Base-by-base conservation (phyloP, 371 early-diverging fungal genomes). In the Syncephalis plumigaleata region DNA sequence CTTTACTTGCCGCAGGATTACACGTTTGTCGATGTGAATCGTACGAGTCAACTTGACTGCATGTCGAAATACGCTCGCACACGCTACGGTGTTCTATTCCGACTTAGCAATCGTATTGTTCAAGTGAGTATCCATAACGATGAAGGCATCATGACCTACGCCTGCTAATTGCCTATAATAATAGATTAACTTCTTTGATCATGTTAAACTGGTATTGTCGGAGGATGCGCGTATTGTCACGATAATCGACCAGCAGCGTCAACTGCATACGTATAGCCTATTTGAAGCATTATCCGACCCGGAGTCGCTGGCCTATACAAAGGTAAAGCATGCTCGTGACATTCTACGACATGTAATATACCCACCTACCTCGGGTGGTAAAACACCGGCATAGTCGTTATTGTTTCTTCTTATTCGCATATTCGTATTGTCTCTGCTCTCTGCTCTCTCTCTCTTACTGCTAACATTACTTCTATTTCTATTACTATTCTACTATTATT, bases 111-210 rank as follows among this genome's bases (percentile, higher is more conserved):
- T 44, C 60, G 70, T 40, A 62, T 79, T 22, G 49, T 87, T 16
- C 88, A 87, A 75, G 84, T 78, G 64, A 39, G 31, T 31, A 4
- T 4, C 31, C 31, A n/a, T n/a, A n/a, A n/a, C n/a, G 31, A 7
- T 31, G 31, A 31, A 31, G 31, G 7, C 31, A 45, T 39, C 9
- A 23, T 52, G 16, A 25, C 9, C 48, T 18, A 3, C 36, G 22
- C 11, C 21, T 49, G 22, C 26, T 36, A 39, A 13, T 24, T 7
- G 47, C 13, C 20, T 25, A 20, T 46, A 31, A n/a, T n/a, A 9
- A n/a, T 56, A 81, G 80, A 56, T 87, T 51, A 85, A 79, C 52
- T 71, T 86, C 53, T 69, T 65, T 48, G 75, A 82, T 52, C 82
- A 81, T 51, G 65, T 69, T 7, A 86, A 84, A 55, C 57, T 87